Evolutionary conservation across 768 basidiomycete species (phyloP), one percentile per base, ranked within the genome.

Genomic region (Lentinula aciculospora): DNA sequence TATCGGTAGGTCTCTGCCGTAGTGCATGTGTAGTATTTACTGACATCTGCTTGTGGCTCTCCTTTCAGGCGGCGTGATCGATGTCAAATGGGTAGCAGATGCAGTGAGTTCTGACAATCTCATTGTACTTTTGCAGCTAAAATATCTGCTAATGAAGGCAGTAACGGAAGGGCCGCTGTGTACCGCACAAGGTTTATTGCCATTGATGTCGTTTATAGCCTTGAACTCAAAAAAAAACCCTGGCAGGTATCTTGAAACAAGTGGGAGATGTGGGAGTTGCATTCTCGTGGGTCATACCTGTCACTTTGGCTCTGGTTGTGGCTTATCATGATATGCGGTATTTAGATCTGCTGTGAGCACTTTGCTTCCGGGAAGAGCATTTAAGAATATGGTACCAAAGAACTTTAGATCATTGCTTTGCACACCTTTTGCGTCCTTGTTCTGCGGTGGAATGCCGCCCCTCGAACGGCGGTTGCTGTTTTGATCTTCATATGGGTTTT

Each of bases 251-350:
- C 5, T 61, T 74, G 59, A 72, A 74, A 56, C 69, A 76, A 50
- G 62, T 71, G 29, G 75, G 75, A 3, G 74, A 76, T 58, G 74
- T 75, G 13, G 73, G 73, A 5, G 73, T 74, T 13, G 74, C 75
- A 28, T 59, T 76, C 13, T 70, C 67, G 73, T 73, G 59, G 49
- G 69, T 67, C n/a, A 36, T 23, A 28, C 25, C 21, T 48, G 17
- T 5, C 23, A 47, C 21, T 31, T 25, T 12, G 15, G 8, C 23
- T 27, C n/a, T 37, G 23, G 27, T 36, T 40, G 53, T 44, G 23
- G 53, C 46, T 57, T 23, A 48, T 50, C 29, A 31, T 32, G 15
- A 47, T 47, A 21, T 44, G 42, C 42, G 42, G 42, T 19, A 44
- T 19, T 44, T 44, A 19, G 42, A 23, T 44, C 42, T 19, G 42